Conservation (phyloP, 1,139 yeast genomes). For the Saccharomyces pastorianus region DNA sequence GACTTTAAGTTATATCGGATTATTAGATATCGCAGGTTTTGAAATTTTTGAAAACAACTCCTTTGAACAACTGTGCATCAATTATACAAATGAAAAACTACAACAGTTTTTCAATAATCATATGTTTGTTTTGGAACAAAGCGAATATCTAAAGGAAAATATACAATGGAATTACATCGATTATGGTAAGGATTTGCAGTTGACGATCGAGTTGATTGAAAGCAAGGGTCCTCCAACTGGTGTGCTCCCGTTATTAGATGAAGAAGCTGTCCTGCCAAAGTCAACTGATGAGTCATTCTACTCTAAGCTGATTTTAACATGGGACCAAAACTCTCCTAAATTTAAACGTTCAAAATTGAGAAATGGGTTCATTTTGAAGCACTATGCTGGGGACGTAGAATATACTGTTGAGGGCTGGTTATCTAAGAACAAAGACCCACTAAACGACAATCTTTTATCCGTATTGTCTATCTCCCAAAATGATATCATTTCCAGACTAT, state of each 20-base stretch:
- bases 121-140: conserved; percentile 93
- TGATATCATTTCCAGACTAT: conserved; percentile 42
- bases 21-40: conserved; percentile 94
- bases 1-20: conserved; percentile 69
- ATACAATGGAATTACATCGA: conserved; percentile 96
- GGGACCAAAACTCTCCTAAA: conserved; percentile 52
- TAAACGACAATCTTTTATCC: conserved; percentile 65
- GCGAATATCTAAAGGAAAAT: conserved; percentile 86
- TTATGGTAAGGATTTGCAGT: conserved; percentile 90
- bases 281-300: conserved; percentile 78
- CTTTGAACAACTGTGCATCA: conserved; percentile 93
- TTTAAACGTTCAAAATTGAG: conserved; percentile 64
- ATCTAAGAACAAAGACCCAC: conserved; percentile 89
- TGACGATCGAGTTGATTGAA: conserved; percentile 89
- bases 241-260: conserved; percentile 78
- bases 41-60: conserved; percentile 89
- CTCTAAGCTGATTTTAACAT: conserved; percentile 62
- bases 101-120: conserved; percentile 98
- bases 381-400: conserved; percentile 93
- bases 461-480: conserved; percentile 52
- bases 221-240: conserved; percentile 64
- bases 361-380: conserved; percentile 71
- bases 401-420: conserved; percentile 90
- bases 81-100: conserved; percentile 89
- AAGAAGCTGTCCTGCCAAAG: conserved; percentile 91